These are phyloP conservation scores for Barnettozyma sp. DNA, from an alignment of 805 yeast species.

Conservation along the genomic window DNA sequence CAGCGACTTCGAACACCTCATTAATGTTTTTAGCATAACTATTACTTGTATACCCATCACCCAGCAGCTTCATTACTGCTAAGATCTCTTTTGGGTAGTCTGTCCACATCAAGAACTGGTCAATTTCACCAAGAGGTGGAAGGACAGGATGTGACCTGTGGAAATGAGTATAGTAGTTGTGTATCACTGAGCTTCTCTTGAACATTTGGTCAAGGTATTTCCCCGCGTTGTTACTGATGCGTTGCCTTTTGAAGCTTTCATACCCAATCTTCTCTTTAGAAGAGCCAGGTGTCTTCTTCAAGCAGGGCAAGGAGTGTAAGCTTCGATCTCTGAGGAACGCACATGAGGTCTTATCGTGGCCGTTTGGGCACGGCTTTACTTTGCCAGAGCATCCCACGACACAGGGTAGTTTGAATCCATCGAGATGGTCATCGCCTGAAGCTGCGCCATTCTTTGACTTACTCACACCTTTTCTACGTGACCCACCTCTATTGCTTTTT, in stretches of 20 bases:
- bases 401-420: constrained; percentile 17
- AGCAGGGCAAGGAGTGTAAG: constrained; percentile 20
- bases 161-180: constrained; percentile 31
- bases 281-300: constrained; percentile 1
- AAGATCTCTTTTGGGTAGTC: constrained; percentile 37
- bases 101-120: constrained; percentile 26
- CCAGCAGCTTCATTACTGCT: constrained; percentile 40
- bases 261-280: constrained; percentile 10
- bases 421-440: background rate
- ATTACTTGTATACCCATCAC: constrained; percentile 38
- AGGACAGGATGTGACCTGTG: constrained; percentile 42
- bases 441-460: constrained; percentile 11
- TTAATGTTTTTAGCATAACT: constrained; percentile 34
- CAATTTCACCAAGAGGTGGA: constrained; percentile 34
- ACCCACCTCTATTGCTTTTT: constrained; percentile 47
- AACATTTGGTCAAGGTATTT: constrained; percentile 10
- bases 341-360: constrained; percentile 19
- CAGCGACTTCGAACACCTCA: constrained; percentile 32
- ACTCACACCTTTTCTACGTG: constrained; percentile 42
- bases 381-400: constrained; percentile 10
- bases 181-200: constrained; percentile 20
- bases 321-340: constrained; percentile 15
- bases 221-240: background rate
- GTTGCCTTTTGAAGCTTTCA: constrained; percentile 8
- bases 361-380: constrained; percentile 20